These are phyloP conservation scores for Wallacemonas rigidus DNA, from an alignment of 208 protist genomes.

Conservation along the genomic window DNA sequence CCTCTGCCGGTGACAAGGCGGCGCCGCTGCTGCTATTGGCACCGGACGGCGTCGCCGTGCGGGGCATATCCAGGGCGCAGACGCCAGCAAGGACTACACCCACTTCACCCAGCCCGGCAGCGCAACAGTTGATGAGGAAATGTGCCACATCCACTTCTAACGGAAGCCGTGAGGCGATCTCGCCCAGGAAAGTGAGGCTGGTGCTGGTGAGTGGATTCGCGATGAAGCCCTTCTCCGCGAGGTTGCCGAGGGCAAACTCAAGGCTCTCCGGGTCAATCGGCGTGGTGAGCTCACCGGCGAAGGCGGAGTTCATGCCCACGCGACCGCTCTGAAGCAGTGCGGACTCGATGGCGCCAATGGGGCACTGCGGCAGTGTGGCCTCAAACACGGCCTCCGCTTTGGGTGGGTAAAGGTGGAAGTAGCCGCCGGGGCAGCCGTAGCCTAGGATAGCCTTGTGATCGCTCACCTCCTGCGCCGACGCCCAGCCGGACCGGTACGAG, in stretches of 20 bases:
- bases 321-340: conserved; percentile 81
- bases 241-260: conserved; percentile 63
- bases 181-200: conserved; percentile 80
- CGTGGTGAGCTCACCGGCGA: conserved; percentile 47
- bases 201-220: conserved; percentile 37
- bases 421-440: conserved; percentile 39
- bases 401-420: conserved; percentile 78
- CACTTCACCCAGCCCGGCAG: conserved; percentile 77
- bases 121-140: conserved; percentile 78
- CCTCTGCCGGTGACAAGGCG: background rate
- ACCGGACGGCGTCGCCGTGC: conserved; percentile 26
- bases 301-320: conserved; percentile 14
- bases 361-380: conserved; percentile 31
- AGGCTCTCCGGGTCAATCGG: conserved; percentile 59
- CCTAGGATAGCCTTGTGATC: conserved; percentile 64
- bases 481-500: conserved; percentile 70
- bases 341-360: conserved; percentile 64
- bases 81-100: conserved; percentile 63
- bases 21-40: background rate
- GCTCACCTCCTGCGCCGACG: conserved; percentile 51
- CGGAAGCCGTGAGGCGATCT: conserved; percentile 77
- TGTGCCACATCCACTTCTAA: conserved; percentile 72
- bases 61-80: conserved; percentile 58
- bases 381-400: conserved; percentile 50
- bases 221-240: conserved; percentile 82